phyloP scores from a whole-genome alignment of 2,329 filamentous ascomycete species.

The Bipolaris bicolor region DNA sequence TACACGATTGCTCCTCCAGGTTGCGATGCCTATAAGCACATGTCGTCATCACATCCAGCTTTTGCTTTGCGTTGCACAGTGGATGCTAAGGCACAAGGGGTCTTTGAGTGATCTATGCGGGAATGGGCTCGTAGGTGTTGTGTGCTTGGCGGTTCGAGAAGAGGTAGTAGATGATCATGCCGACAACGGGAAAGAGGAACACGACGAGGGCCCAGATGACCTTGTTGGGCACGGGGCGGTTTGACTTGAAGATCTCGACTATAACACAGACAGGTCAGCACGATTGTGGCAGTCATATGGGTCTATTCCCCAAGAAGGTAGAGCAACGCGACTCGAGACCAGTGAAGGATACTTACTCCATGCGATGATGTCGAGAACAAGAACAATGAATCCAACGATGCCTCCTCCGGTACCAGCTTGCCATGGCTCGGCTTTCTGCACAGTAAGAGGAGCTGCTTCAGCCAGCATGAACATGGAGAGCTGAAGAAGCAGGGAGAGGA shows the following conservation, averaged over 20 bases:
- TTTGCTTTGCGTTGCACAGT: background rate
- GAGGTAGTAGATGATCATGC: constrained; percentile 67
- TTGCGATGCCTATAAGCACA: background rate
- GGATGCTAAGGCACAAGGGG: too few species aligned
- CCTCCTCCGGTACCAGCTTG: constrained; percentile 68
- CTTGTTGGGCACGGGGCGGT: constrained; percentile 63
- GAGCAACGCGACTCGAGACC: background rate
- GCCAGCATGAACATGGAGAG: constrained; percentile 58
- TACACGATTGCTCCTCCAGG: background rate
- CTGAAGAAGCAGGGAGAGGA: constrained; percentile 58
- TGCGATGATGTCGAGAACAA: constrained; percentile 68
- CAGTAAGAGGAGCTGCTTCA: constrained; percentile 56
- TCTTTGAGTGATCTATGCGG: constrained; percentile 19
- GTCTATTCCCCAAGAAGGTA: background rate
- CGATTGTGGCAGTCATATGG: background rate
- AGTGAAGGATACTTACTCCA: constrained; percentile 58
- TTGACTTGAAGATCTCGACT: constrained; percentile 71
- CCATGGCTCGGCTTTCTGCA: constrained; percentile 55
- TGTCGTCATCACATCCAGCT: background rate
- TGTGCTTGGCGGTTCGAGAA: constrained; percentile 67
- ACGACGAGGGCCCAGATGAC: constrained; percentile 68
- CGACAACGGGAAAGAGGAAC: constrained; percentile 68
- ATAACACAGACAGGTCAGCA: constrained; percentile 25
- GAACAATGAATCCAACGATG: constrained; percentile 65
- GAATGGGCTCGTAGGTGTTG: constrained; percentile 62